Conservation (phyloP, 2,329 filamentous ascomycete species). For the Aspergillus hortae region DNA sequence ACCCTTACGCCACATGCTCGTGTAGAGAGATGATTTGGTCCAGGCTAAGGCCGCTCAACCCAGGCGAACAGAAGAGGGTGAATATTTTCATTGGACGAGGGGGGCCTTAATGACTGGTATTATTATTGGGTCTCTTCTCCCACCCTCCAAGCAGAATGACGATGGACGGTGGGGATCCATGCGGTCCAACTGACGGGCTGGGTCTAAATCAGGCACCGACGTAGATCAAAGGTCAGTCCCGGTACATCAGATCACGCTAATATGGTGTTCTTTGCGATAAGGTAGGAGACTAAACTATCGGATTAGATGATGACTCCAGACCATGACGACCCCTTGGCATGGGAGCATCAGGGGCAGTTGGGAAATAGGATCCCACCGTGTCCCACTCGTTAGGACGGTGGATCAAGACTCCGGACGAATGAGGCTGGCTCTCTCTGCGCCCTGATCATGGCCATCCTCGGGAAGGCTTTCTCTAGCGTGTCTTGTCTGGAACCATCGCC, state of each 20-base stretch:
- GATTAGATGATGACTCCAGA: too few relatives aligned
- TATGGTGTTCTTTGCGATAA: too few relatives aligned
- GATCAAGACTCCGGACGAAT: background rate
- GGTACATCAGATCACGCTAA: too few relatives aligned
- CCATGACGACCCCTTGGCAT: too few relatives aligned
- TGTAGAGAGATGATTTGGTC: conserved; percentile 16
- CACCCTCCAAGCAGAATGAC: background rate
- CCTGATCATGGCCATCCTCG: background rate
- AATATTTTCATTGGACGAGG: conserved; percentile 1
- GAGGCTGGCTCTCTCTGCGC: background rate
- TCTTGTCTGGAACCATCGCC: conserved; percentile 4
- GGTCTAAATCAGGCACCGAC: too few relatives aligned
- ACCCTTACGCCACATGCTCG: conserved; percentile 14
- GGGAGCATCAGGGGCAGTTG: too few relatives aligned
- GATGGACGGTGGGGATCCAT: background rate
- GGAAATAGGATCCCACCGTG: too few relatives aligned
- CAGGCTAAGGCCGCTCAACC: conserved; percentile 6
- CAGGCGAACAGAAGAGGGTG: conserved; percentile 3
- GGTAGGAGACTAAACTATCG: too few relatives aligned
- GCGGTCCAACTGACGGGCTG: too few relatives aligned
- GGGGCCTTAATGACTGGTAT: background rate
- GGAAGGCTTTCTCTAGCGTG: background rate
- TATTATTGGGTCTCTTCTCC: background rate
- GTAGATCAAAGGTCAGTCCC: too few relatives aligned
- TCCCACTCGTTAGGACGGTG: background rate